Evolutionary conservation across 1,284 basidiomycete genomes (phyloP).

Genomic region (Golubevia sp.): DNA sequence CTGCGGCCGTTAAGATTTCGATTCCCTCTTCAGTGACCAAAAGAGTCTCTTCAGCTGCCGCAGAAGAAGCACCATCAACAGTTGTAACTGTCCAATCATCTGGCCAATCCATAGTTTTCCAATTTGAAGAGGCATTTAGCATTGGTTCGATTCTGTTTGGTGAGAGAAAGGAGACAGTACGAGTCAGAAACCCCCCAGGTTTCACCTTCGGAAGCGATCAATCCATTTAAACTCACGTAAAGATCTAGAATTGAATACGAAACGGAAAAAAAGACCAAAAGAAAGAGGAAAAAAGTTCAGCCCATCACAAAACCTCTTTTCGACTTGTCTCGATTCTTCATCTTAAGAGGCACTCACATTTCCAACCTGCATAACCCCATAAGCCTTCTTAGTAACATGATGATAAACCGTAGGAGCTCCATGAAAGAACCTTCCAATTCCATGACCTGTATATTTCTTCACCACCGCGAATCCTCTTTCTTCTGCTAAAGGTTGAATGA

Average conservation of each 20-base stretch:
- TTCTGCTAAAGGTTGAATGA: conserved; percentile 69
- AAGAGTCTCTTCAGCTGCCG: conserved; percentile 56
- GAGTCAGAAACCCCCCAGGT: background rate
- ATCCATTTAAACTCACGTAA: conserved; percentile 6
- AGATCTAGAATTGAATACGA: background rate
- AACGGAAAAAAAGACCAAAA: background rate
- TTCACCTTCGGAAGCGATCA: too few species aligned
- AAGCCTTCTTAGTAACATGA: conserved; percentile 62
- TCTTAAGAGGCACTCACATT: conserved; percentile 20
- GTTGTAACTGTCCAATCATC: conserved; percentile 59
- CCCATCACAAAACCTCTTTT: too few species aligned
- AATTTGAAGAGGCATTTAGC: conserved; percentile 47
- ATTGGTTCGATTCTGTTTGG: conserved; percentile 55
- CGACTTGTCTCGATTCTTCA: background rate
- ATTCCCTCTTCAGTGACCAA: conserved; percentile 55
- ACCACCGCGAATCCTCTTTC: conserved; percentile 70
- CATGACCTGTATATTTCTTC: conserved; percentile 79
- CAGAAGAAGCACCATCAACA: conserved; percentile 45
- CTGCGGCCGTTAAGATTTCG: conserved; percentile 56
- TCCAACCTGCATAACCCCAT: conserved; percentile 54
- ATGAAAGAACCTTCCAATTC: conserved; percentile 84
- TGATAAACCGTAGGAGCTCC: conserved; percentile 83
- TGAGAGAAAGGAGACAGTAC: too few species aligned
- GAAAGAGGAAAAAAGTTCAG: background rate
- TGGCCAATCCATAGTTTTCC: conserved; percentile 53